A percentile compares a stretch with the other conserved stretches of the same genome.
Evolutionary conservation across 768 basidiomycete genomes (phyloP).

Genomic region (Termitomyces sp.): DNA sequence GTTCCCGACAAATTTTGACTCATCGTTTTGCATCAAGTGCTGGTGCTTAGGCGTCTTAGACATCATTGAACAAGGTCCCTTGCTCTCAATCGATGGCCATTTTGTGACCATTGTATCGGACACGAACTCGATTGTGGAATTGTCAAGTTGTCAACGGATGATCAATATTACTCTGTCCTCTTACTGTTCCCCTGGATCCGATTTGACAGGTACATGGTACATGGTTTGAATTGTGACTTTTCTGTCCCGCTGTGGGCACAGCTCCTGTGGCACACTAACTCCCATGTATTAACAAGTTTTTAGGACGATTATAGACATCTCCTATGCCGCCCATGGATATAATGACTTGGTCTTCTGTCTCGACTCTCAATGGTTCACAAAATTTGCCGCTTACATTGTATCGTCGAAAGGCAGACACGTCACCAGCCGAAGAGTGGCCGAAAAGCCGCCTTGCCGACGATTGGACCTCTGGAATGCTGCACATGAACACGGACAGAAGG

Average conservation of each 20-base stretch:
- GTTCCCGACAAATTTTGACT: not conserved
- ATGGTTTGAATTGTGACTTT: too few relatives aligned
- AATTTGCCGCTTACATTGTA: not conserved
- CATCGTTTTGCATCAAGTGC: not conserved
- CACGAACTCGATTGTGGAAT: too few relatives aligned
- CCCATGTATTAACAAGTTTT: too few relatives aligned
- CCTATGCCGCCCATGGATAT: not conserved
- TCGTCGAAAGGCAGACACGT: not conserved
- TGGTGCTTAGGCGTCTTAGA: not conserved
- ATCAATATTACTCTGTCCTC: not conserved
- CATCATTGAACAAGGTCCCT: not conserved
- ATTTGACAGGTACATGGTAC: not conserved
- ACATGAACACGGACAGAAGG: not conserved
- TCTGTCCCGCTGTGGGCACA: not conserved
- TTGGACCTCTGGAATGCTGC: not conserved
- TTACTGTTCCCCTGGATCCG: not conserved
- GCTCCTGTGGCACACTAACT: not conserved
- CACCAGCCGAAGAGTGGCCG: not conserved
- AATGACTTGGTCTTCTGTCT: not conserved
- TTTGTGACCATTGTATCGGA: not conserved
- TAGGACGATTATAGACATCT: not conserved
- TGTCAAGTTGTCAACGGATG: not conserved
- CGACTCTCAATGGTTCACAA: not conserved
- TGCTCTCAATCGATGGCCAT: not conserved
- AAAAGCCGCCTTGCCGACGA: not conserved